These are phyloP conservation scores for Emergomyces africanus DNA, from an alignment of 2,329 filamentous ascomycete species.

Conservation along the genomic window DNA sequence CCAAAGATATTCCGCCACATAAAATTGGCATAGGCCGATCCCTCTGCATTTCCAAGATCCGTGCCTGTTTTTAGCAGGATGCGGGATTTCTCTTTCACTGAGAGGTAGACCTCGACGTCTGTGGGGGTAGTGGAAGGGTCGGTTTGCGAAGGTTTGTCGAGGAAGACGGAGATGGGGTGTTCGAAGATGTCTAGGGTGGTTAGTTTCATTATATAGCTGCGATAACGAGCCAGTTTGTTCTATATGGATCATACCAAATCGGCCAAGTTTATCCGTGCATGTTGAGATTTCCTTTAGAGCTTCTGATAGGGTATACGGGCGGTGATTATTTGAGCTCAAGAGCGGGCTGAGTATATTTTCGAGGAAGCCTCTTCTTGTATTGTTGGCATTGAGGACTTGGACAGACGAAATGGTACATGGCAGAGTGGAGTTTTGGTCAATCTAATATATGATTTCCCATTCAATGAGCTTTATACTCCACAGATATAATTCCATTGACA, in stretches of 20 bases:
- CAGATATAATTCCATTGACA: neutral
- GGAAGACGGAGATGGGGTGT: conserved; percentile 65
- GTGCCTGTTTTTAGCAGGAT: conserved; percentile 89
- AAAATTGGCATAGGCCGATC: conserved; percentile 79
- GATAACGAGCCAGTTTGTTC: neutral
- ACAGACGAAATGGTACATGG: conserved; percentile 82
- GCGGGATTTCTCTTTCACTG: conserved; percentile 64
- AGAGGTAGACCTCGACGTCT: conserved; percentile 70
- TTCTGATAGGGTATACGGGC: conserved; percentile 65
- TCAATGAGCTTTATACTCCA: neutral
- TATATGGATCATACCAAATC: conserved; percentile 52
- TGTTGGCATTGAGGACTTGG: conserved; percentile 65
- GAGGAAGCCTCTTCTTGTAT: conserved; percentile 76
- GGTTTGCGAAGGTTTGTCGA: conserved; percentile 60
- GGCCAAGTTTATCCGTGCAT: conserved; percentile 60
- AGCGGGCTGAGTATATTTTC: conserved; percentile 68
- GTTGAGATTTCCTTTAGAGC: conserved; percentile 59
- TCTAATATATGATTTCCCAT: conserved; percentile 32
- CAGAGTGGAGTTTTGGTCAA: conserved; percentile 70
- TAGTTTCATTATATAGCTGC: neutral
- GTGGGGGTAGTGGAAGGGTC: conserved; percentile 58
- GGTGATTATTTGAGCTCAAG: conserved; percentile 53
- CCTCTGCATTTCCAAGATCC: conserved; percentile 85
- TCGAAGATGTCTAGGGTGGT: conserved; percentile 66
- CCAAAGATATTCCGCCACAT: conserved; percentile 88